Evolutionary conservation across 129 eudicot genomes (phyloP).

Genomic region (Silybum marianum): DNA sequence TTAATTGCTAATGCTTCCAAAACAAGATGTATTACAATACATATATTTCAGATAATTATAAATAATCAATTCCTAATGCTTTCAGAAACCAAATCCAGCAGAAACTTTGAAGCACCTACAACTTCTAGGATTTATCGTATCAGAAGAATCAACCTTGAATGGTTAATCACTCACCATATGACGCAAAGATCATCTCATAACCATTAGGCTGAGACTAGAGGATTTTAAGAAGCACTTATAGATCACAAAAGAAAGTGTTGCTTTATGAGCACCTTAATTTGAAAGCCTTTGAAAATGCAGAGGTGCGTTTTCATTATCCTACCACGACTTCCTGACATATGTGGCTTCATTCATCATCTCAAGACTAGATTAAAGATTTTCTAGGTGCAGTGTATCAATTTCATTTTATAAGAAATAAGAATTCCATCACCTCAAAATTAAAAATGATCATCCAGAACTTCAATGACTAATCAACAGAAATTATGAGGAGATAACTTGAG

Average conservation of each 20-base stretch:
- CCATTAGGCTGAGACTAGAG: background rate
- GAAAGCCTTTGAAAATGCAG: background rate
- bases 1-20: background rate
- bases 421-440: background rate
- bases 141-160: conserved; percentile 17
- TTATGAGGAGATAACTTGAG: background rate
- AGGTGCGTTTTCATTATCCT: background rate
- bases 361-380: background rate
- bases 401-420: background rate
- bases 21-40: background rate
- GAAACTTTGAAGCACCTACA: background rate
- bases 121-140: background rate
- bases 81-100: background rate
- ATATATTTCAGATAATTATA: background rate
- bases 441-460: background rate
- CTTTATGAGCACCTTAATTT: background rate
- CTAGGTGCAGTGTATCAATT: background rate
- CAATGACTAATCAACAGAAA: background rate
- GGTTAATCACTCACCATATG: background rate
- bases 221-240: background rate
- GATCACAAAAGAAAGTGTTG: background rate
- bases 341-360: background rate
- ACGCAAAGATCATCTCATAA: background rate
- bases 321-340: background rate
- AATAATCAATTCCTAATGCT: background rate